Conservation (phyloP, 2,329 filamentous ascomycete genomes). For the Tolypocladium amazonense region DNA sequence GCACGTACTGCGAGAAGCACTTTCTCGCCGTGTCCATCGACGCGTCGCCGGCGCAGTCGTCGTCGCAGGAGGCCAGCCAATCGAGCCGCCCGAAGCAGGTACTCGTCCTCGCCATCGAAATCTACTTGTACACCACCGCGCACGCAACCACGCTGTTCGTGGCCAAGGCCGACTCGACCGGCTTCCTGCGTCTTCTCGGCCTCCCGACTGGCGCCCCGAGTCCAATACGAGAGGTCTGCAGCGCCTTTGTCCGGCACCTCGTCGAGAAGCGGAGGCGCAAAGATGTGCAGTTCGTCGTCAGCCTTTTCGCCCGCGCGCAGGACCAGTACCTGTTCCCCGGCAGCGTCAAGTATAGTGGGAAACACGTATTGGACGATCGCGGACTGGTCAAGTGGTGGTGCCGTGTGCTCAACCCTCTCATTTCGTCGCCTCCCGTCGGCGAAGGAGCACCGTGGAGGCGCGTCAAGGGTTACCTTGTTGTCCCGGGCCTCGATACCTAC, state of each 20-base stretch:
- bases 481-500: conserved; percentile 75
- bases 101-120: conserved; percentile 73
- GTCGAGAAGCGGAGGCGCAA: conserved; percentile 54
- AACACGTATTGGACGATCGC: conserved; percentile 87
- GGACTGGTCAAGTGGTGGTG: conserved; percentile 96
- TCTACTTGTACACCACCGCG: conserved; percentile 76
- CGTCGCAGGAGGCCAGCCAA: conserved; percentile 1
- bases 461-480: conserved; percentile 70
- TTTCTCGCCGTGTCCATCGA: conserved; percentile 48
- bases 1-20: conserved; percentile 81
- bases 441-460: conserved; percentile 26
- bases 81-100: conserved; percentile 32
- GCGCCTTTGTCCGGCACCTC: conserved; percentile 67
- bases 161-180: conserved; percentile 94
- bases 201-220: conserved; percentile 55
- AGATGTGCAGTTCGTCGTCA: conserved; percentile 63
- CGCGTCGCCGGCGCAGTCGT: not conserved
- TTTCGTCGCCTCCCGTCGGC: conserved; percentile 34
- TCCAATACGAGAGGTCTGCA: conserved; percentile 63
- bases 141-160: conserved; percentile 82
- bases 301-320: conserved; percentile 85
- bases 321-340: conserved; percentile 92
- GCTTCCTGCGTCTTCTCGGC: conserved; percentile 61
- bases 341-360: conserved; percentile 71
- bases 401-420: conserved; percentile 67